Evolutionary conservation across 371 early-diverging fungal species (phyloP), one percentile per base, ranked within the genome.

Genomic region (Rhizopus arrhizus): DNA sequence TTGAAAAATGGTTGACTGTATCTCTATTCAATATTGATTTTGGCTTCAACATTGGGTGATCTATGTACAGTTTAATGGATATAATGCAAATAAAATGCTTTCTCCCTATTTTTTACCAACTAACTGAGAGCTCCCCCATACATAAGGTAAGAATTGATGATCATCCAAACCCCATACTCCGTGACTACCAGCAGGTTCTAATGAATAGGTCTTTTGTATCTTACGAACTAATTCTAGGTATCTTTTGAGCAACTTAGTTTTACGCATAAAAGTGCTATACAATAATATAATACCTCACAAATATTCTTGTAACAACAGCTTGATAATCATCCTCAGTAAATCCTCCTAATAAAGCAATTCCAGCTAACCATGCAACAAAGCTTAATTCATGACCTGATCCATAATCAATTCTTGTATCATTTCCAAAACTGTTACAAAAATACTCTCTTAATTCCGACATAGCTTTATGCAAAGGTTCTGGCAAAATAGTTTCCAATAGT

Each of bases 161-260:
- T 99, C 99, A 73, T 99, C 99, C 43, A 99, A 72, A 2, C 98
- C 98, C 99, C 99, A 99, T 5, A 96, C 96, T 29, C 99, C 99
- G 75, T 98, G 97, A 58, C 92, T 91, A 1, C 99, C 99, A 3
- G 99, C 99, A 4, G 99, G 99, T 68, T 99, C 99, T 34, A 99
- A 74, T 64, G 88, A 88, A 80, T 96, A 99, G n/a, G 83, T 86
- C 10, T 68, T 68, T 65, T 99, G 98, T 34, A 98, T 73, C 35
- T 82, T 77, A 34, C 97, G 84, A 45, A 94, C 91, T 15, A 96
- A 64, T 28, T 84, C 84, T 40, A 99, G 77, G 69, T 99, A 99
- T 36, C 88, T 80, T 60, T 13, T 3, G 1, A 40, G 8, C 8
- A 7, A 40, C 12, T 40, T 12, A 40, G 40, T 40, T 12, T 40